Percentiles rank a stretch among this genome's conserved stretches.
Conservation (phyloP, 148 eudicot species). For the Dianthus caryophyllus region DNA sequence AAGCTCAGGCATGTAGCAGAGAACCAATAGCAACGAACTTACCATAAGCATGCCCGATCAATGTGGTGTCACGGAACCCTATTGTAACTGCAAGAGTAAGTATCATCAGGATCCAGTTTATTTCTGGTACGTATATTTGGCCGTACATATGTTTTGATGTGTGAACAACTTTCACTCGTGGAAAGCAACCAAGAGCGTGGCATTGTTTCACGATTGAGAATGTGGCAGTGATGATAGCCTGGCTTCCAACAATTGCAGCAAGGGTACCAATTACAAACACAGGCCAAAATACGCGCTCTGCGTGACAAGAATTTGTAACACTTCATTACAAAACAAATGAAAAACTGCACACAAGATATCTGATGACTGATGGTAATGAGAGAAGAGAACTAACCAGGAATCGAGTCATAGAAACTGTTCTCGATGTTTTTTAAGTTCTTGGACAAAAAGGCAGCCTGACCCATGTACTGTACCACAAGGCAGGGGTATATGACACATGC, state of each 20-base stretch:
- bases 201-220: constrained; percentile 94
- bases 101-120: constrained; percentile 97
- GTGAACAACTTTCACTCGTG: constrained; percentile 92
- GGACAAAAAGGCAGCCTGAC: constrained; percentile 91
- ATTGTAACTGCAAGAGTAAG: constrained; percentile 74
- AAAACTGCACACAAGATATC: no score
- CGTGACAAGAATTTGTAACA: constrained; percentile 17
- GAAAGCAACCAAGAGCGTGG: constrained; percentile 93
- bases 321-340: neutral
- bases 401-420: constrained; percentile 65
- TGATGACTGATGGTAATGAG: neutral
- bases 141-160: constrained; percentile 83
- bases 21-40: constrained; percentile 29
- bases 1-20: neutral
- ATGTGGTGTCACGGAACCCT: constrained; percentile 81
- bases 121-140: constrained; percentile 91
- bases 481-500: constrained; percentile 71
- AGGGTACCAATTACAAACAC: constrained; percentile 85
- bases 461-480: constrained; percentile 93
- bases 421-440: constrained; percentile 45
- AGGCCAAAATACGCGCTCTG: constrained; percentile 78
- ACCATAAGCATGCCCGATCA: constrained; percentile 97
- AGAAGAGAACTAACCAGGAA: constrained; percentile 71
- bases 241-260: constrained; percentile 91
- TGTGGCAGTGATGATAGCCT: constrained; percentile 89